phyloP scores from a whole-genome alignment of 2,329 filamentous ascomycete species.

The Cryphonectria carpinicola region DNA sequence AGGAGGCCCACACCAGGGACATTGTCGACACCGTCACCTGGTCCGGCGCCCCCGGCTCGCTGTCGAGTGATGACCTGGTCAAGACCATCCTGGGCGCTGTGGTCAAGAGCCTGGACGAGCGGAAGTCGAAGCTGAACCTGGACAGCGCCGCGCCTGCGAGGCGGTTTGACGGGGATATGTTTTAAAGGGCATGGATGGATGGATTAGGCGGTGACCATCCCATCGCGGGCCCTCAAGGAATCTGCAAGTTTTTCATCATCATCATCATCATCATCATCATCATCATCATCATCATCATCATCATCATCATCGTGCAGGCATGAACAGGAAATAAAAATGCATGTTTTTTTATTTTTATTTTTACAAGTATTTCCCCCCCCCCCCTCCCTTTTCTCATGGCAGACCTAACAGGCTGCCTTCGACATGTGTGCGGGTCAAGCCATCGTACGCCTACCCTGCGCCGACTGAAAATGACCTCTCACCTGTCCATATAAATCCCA shows the following conservation, averaged over 20 bases:
- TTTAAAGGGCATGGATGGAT: not conserved
- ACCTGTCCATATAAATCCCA: not conserved
- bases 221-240: not conserved
- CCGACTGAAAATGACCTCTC: not conserved
- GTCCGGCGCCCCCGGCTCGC: constrained; percentile 25
- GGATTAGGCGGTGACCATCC: not conserved
- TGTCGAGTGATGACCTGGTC: constrained; percentile 31
- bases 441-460: not conserved
- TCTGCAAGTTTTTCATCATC: not conserved
- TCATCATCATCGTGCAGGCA: not conserved
- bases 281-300: not conserved
- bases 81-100: constrained; percentile 32
- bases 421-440: not conserved
- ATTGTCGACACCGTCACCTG: constrained; percentile 31
- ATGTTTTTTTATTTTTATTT: too few relatives aligned
- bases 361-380: not conserved
- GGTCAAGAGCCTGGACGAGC: constrained; percentile 32
- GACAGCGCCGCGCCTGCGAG: constrained; percentile 18
- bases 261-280: too few relatives aligned
- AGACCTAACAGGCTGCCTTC: too few relatives aligned
- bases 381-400: not conserved
- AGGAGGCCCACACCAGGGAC: constrained; percentile 30
- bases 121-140: constrained; percentile 28
- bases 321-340: not conserved
- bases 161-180: constrained; percentile 20